Evolutionary conservation across 345 rosid genomes (phyloP), one percentile per base, ranked within the genome.

Genomic region (Nasturtium officinale): DNA sequence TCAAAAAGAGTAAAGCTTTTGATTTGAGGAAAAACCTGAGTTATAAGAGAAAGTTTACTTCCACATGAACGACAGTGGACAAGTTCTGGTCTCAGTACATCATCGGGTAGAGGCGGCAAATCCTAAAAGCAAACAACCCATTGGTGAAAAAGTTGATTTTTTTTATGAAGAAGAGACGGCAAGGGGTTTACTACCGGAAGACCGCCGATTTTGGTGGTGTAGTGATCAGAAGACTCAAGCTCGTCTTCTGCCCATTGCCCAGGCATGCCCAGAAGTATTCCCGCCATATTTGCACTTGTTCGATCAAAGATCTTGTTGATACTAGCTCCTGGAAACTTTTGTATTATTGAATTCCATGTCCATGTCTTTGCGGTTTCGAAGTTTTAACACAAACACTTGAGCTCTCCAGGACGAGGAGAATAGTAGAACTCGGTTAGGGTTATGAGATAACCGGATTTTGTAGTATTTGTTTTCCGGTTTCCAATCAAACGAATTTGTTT

Each of bases 201-300:
- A 40, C 97, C 99, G 8, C 97, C 96, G 35, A 95, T 86, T 85
- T 94, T 95, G 0, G 85, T 72, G 0, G 96, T 89, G 71, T 86
- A 86, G 67, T 85, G 83, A 86, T 89, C 96, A 16, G 92, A 84
- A 17, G 84, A 80, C 73, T 89, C 97, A 1, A 85, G 80, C 46
- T 81, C 77, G 45, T 86, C 86, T 37, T 81, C 79, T 18, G 97
- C 97, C 98, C 97, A 95, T 2, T 86, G 68, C 8, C 97, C 99
- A 0, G 97, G 96, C 77, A 95, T 71, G 13, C 96, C 99, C 26
- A 88, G 83, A 62, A 85, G 18, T 2, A 78, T 75, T 37, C 75
- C 54, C 37, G 78, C 82, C 90, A 83, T 86, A 9, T 5, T 47
- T 28, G 8, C 33, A 61, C 13, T 28, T 65, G 0, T 9, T 35